Evolutionary conservation across 106 monocot species (phyloP), one percentile per base, ranked within the genome.

Genomic region (Agapanthus africanus): DNA sequence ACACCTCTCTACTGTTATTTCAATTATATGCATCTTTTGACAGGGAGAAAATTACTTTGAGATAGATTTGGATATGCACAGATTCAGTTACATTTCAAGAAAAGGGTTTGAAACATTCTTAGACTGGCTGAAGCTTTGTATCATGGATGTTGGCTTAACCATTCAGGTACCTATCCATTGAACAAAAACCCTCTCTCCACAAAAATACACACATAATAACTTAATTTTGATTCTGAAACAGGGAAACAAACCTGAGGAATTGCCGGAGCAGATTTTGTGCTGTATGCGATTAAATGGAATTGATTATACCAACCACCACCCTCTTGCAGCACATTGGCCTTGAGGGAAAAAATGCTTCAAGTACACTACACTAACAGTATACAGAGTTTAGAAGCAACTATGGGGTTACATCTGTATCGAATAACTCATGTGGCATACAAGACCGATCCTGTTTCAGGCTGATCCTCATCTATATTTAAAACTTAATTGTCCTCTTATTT

Each of bases 31-130:
- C 34, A 50, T 51, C 4, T 54, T 64, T 39, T 77, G 37, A 41
- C 84, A 91, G 91, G 91, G 85, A 46, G 80, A 79, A 18, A 80
- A 83, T 52, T 91, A 91, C 77, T 75, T 87, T 56, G 91, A 91
- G 78, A 82, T 91, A 54, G 87, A 87, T 65, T 69, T 91, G 75
- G 91, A 91, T 70, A 87, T 91, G 87, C 91, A 91, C 71, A 82
- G 87, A 54, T 91, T 87, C 67, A 91, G 80, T 72, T 91, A 91
- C 77, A 87, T 91, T 41, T 87, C 91, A 25, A 82, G 91, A 65
- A 91, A 91, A 76, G 91, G 91, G n/a, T 91, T 91, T 71, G 80
- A 87, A 73, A 75, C 85, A 68, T 91, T 91, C 65, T 47, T 91
- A 19, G 87, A 87, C 70, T 79, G 84, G 67, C 74, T 91, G 67